Evolutionary conservation across 1,139 yeast species (phyloP).

Genomic region (Williopsis jadinii): DNA sequence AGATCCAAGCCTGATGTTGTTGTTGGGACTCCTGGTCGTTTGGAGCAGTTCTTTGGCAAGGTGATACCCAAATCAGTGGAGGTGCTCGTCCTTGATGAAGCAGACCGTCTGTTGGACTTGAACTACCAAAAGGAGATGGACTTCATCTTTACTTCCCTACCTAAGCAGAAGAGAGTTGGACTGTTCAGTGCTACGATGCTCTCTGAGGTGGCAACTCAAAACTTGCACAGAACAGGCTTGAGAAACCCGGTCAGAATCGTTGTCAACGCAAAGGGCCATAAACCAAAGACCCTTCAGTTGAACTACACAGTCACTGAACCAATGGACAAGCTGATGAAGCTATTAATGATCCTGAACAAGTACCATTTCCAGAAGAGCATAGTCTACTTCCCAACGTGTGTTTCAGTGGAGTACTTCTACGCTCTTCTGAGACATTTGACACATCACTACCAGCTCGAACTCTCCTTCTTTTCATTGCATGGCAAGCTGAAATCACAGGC

Average conservation of each 20-base stretch:
- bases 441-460: conserved; percentile 22
- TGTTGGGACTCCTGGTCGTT: conserved; percentile 91
- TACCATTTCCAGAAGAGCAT: conserved; percentile 67
- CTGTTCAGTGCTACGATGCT: conserved; percentile 81
- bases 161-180: conserved; percentile 91
- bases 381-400: conserved; percentile 89
- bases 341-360: conserved; percentile 47
- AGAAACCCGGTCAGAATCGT: conserved; percentile 82
- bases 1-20: conserved; percentile 59
- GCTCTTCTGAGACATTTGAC: conserved; percentile 39
- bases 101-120: conserved; percentile 77
- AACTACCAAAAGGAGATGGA: conserved; percentile 70
- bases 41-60: conserved; percentile 59
- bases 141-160: conserved; percentile 57
- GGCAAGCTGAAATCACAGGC: conserved; percentile 78
- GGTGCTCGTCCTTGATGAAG: conserved; percentile 82
- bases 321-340: conserved; percentile 47
- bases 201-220: conserved; percentile 60
- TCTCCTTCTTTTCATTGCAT: conserved; percentile 63
- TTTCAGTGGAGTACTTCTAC: conserved; percentile 71
- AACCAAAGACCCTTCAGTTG: conserved; percentile 62
- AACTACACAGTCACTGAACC: conserved; percentile 58
- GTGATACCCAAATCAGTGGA: conserved; percentile 57
- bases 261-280: conserved; percentile 46
- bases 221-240: conserved; percentile 71